Evolutionary conservation across 768 basidiomycete genomes (phyloP), one percentile per base, ranked within the genome.

Genomic region (Stropharia rugosoannulata): DNA sequence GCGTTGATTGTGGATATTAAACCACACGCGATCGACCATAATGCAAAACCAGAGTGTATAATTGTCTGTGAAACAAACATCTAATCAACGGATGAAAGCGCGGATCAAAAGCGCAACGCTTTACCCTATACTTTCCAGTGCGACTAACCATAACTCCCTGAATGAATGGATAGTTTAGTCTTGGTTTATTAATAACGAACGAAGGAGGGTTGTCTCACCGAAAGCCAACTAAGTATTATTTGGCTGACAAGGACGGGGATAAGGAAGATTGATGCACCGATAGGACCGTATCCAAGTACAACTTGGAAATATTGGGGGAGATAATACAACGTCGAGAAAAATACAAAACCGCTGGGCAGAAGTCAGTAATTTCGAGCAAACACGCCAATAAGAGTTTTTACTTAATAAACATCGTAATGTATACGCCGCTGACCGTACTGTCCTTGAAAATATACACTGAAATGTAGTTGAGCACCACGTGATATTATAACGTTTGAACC

Each of bases 291-390:
- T 4, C 83, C 84, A n/a, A 85, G 69, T 3, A 81, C 86, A 8
- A 89, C 81, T 70, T 90, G 89, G 70, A 89, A 87, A 65, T 82
- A 90, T 59, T 87, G 84, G 1, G 90, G 89, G 0, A 91, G 76
- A 62, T 89, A 89, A 67, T 83, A 89, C 11, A 88, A 65, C 8
- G 85, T 79, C 15, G 82, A 85, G 68, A 80, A 84, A 66, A 83
- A 85, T 2, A 84, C 73, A 58, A 85, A 80, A 22, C 83, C 84
- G 47, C 83, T 86, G 55, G 19, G 52, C 35, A 16, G 46, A 35
- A 13, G 35, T 63, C 53, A 56, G 42, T 10, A 27, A 1, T 3
- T 15, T 15, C 16, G 22, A 12, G 18, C 53, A 8, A 54, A 25
- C 12, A 18, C 38, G 4, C 6, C 16, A 4, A 48, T 6, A 11